phyloP scores from a whole-genome alignment of 495 filamentous ascomycete species.

The Tuber umbilicatum region DNA sequence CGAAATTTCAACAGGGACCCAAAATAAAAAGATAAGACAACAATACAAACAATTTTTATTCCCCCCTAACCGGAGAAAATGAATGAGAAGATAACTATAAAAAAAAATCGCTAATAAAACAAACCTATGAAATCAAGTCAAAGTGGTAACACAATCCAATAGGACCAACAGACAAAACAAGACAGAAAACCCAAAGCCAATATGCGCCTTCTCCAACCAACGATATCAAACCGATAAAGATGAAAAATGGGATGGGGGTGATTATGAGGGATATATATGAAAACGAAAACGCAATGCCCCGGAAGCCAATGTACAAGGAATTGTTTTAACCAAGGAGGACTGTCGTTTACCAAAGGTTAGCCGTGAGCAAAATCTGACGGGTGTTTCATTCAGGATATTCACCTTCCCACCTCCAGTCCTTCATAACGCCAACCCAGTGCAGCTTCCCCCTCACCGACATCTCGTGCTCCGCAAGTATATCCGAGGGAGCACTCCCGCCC shows the following conservation, averaged over 20 bases:
- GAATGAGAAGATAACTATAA: slow-evolving; percentile 2
- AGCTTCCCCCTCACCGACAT: slow-evolving; percentile 60
- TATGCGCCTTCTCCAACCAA: slow-evolving; percentile 12
- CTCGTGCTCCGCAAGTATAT: slow-evolving; percentile 50
- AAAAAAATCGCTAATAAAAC: slow-evolving; percentile 16
- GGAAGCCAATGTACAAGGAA: slow-evolving; percentile 12
- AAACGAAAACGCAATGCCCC: background rate
- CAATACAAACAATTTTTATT: background rate
- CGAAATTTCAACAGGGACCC: background rate
- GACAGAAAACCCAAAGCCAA: slow-evolving; percentile 19
- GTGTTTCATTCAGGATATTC: slow-evolving; percentile 33
- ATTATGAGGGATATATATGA: background rate
- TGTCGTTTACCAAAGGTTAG: slow-evolving; percentile 21
- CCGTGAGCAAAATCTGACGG: slow-evolving; percentile 11
- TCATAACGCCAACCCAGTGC: slow-evolving; percentile 77
- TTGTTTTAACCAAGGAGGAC: background rate
- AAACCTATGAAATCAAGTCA: slow-evolving; percentile 17
- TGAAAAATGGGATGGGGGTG: slow-evolving; percentile 1
- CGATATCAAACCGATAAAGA: slow-evolving; percentile 8
- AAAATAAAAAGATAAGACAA: background rate
- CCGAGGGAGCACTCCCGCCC: slow-evolving; percentile 1
- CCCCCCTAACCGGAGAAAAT: background rate
- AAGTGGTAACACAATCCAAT: background rate
- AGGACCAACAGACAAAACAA: slow-evolving; percentile 13
- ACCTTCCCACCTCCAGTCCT: slow-evolving; percentile 75